Evolutionary conservation across 2,329 filamentous ascomycete species (phyloP).

Genomic region (Teratosphaeria nubilosa): DNA sequence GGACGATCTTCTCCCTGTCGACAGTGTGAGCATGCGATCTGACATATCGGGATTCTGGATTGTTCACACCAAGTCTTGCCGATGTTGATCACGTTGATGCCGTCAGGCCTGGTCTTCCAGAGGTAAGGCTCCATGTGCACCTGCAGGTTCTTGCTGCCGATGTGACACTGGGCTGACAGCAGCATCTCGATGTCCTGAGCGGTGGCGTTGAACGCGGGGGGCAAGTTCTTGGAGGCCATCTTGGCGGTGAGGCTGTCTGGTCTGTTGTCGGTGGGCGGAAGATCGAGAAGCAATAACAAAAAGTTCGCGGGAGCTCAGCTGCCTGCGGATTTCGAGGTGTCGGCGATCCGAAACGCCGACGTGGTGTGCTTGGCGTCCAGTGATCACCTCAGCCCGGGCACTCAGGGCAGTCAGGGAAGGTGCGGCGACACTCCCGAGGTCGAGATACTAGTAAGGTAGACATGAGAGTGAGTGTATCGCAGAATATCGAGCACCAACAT

Average conservation of each 20-base stretch:
- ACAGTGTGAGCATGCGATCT: not conserved
- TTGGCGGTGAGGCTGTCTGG: slow-evolving; percentile 42
- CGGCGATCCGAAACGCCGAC: not conserved
- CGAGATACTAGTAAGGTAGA: not conserved
- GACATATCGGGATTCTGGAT: not conserved
- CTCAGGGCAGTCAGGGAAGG: too few species aligned
- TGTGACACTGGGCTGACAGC: slow-evolving; percentile 89
- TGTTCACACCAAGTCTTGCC: slow-evolving; percentile 91
- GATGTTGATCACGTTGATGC: slow-evolving; percentile 98
- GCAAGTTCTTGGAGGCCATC: slow-evolving; percentile 93
- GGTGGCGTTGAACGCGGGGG: slow-evolving; percentile 92
- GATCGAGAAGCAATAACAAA: not conserved
- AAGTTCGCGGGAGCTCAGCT: too few species aligned
- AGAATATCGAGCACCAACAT: slow-evolving; percentile 18
- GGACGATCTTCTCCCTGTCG: slow-evolving; percentile 95
- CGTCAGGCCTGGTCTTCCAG: slow-evolving; percentile 98
- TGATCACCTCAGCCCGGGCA: not conserved
- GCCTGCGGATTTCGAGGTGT: slow-evolving; percentile 1
- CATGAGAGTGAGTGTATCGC: not conserved
- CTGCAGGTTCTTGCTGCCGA: slow-evolving; percentile 98
- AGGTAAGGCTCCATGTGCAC: slow-evolving; percentile 99
- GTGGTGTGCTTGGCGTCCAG: not conserved
- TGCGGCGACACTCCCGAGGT: not conserved
- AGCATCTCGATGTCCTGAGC: slow-evolving; percentile 99
- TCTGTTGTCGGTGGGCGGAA: not conserved